phyloP scores from a whole-genome alignment of 805 yeast species.

The Clavispora fructus region DNA sequence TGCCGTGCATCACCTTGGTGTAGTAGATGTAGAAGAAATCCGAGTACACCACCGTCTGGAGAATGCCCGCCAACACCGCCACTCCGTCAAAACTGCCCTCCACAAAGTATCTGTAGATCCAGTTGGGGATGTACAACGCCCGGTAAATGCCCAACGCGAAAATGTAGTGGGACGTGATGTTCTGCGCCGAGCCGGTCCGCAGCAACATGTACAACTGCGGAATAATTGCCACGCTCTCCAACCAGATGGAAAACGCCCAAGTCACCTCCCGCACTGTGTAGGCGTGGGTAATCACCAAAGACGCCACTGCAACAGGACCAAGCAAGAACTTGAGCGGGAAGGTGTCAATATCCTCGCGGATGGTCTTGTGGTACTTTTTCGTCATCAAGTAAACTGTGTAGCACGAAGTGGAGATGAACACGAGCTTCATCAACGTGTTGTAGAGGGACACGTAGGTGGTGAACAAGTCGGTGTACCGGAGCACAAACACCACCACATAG shows the following conservation, averaged over 20 bases:
- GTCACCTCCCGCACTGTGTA: conserved; percentile 58
- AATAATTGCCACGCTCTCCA: conserved; percentile 84
- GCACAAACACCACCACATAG: conserved; percentile 65
- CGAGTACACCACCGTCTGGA: conserved; percentile 85
- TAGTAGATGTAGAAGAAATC: conserved; percentile 95
- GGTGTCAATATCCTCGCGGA: conserved; percentile 58
- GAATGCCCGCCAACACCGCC: conserved; percentile 70
- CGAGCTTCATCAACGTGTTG: conserved; percentile 74
- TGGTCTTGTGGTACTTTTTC: conserved; percentile 52
- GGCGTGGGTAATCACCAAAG: conserved; percentile 61
- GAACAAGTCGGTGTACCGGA: conserved; percentile 67
- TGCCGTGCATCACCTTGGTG: conserved; percentile 67
- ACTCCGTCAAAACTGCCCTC: conserved; percentile 65
- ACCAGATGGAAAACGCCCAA: conserved; percentile 92
- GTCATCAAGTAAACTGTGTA: conserved; percentile 74
- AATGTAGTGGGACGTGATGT: conserved; percentile 86
- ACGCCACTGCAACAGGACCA: conserved; percentile 50
- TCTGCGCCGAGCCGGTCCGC: conserved; percentile 81
- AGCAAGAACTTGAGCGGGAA: conserved; percentile 71
- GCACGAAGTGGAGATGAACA: conserved; percentile 70
- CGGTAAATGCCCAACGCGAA: conserved; percentile 91
- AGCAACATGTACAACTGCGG: conserved; percentile 92
- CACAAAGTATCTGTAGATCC: conserved; percentile 79
- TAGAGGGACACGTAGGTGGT: conserved; percentile 60
- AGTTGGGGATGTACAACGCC: conserved; percentile 86